Conservation (phyloP, 148 eudicot species). For the Silene uniflora region DNA sequence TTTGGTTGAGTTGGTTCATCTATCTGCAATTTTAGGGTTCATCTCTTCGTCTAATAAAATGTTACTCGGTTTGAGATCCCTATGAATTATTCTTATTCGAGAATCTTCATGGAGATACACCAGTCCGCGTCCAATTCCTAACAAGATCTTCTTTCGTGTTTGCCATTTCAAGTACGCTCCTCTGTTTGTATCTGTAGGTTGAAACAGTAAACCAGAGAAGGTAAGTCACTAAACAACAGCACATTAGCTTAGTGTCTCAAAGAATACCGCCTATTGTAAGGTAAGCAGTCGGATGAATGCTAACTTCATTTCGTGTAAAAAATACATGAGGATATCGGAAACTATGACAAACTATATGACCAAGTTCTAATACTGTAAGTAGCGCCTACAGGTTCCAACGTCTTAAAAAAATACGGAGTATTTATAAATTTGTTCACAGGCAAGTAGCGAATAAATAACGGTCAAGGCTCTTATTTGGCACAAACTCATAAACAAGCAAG, state of each 20-base stretch:
- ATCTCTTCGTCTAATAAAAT: not conserved
- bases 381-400: too few species aligned
- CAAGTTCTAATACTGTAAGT: too few species aligned
- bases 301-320: not conserved
- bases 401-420: not conserved
- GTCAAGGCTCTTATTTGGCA: conserved; percentile 6
- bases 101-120: conserved; percentile 3
- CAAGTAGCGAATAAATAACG: not conserved
- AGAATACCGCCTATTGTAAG: too few species aligned
- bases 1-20: too few species aligned
- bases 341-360: too few species aligned
- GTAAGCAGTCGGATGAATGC: too few species aligned
- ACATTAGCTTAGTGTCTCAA: too few species aligned
- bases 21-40: conserved; percentile 3
- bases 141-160: not conserved
- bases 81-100: not conserved
- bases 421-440: too few species aligned
- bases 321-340: too few species aligned
- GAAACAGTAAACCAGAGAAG: not conserved
- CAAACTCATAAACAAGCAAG: not conserved
- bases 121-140: not conserved
- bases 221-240: too few species aligned
- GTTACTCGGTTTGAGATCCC: conserved; percentile 4
- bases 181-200: not conserved
- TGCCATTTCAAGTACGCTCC: not conserved